Conservation (phyloP, 164 flowering plant genomes). For the Magnolia kwangsiensis region DNA sequence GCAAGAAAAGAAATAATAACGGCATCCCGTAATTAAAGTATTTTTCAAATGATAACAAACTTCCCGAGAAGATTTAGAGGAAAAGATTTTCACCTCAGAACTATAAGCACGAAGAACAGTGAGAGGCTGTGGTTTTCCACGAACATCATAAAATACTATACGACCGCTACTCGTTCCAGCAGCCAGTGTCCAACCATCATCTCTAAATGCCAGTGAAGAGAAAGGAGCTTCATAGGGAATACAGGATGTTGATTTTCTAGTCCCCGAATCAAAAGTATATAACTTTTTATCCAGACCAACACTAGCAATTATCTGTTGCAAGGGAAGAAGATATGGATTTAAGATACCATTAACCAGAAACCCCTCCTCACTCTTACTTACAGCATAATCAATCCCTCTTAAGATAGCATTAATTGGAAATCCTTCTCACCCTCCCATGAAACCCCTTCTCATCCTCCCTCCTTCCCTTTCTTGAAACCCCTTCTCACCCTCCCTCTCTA, state of each 20-base stretch:
- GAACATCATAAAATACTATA: slow-evolving; percentile 91
- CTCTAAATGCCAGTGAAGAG: slow-evolving; percentile 87
- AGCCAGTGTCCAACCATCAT: slow-evolving; percentile 85
- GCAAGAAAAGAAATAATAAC: background rate
- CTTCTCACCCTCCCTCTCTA: no score
- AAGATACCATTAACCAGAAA: no score
- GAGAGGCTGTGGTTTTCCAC: slow-evolving; percentile 90
- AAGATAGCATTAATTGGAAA: no score
- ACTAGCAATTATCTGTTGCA: slow-evolving; percentile 66
- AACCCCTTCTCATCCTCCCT: no score
- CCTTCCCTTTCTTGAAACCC: no score
- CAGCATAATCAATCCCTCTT: no score
- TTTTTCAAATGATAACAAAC: background rate
- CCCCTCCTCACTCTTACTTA: no score
- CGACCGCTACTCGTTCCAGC: slow-evolving; percentile 93
- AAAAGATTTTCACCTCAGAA: slow-evolving; percentile 61
- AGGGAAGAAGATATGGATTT: no score
- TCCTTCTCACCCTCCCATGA: no score
- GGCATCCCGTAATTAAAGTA: background rate
- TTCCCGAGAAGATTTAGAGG: background rate
- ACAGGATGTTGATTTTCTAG: slow-evolving; percentile 58
- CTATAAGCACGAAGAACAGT: slow-evolving; percentile 85
- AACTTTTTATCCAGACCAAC: slow-evolving; percentile 92
- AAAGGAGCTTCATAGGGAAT: slow-evolving; percentile 86
- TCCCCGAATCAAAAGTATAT: slow-evolving; percentile 75